phyloP scores from a whole-genome alignment of 129 eudicot species.

The Chrysanthemum seticuspe region DNA sequence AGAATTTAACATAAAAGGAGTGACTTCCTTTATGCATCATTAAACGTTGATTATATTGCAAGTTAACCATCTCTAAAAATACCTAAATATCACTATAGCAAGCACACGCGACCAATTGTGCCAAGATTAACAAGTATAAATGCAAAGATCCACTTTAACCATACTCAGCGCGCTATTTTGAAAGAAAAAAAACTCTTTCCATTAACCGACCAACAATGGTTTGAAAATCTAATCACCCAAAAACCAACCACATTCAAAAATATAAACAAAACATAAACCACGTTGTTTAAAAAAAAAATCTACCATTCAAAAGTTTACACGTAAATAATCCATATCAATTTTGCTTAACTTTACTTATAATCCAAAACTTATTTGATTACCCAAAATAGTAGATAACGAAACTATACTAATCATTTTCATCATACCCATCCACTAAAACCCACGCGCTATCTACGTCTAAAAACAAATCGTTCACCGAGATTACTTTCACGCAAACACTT shows the following conservation, averaged over 20 bases:
- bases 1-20: slow-evolving; percentile 11
- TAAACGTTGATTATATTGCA: not conserved
- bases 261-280: not conserved
- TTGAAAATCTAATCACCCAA: not conserved
- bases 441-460: too few species aligned
- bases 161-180: not conserved
- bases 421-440: too few species aligned
- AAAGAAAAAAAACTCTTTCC: not conserved
- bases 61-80: slow-evolving; percentile 1
- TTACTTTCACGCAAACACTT: too few species aligned
- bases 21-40: slow-evolving; percentile 1
- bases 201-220: not conserved
- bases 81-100: not conserved
- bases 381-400: too few species aligned
- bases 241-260: too few species aligned
- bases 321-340: too few species aligned
- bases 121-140: not conserved
- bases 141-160: not conserved
- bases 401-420: too few species aligned
- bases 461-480: too few species aligned
- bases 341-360: too few species aligned
- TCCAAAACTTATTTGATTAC: too few species aligned
- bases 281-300: not conserved
- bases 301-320: too few species aligned
- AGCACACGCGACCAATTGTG: not conserved